A percentile compares a stretch with the other conserved stretches of the same genome.
These are phyloP conservation scores for Pyrenopolyporus hunteri DNA, from an alignment of 495 filamentous ascomycete genomes.

Conservation along the genomic window DNA sequence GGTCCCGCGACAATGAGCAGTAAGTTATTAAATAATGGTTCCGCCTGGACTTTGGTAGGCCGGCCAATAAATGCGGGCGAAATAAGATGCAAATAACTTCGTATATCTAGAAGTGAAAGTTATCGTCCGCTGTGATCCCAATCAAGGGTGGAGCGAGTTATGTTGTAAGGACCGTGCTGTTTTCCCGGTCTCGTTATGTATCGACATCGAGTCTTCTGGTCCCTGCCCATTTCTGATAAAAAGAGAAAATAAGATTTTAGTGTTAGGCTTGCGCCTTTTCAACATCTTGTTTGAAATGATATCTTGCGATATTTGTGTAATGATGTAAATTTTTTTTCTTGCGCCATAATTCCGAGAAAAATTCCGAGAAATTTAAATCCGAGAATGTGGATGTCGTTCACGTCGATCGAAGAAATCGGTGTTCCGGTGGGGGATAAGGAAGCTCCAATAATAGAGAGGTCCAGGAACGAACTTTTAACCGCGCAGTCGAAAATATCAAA, in stretches of 20 bases:
- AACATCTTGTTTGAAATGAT: slow-evolving; percentile 37
- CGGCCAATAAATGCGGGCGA: neutral
- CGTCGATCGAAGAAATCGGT: neutral
- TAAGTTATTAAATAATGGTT: slow-evolving; percentile 29
- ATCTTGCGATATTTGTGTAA: slow-evolving; percentile 26
- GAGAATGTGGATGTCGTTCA: slow-evolving; percentile 14
- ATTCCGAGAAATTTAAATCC: slow-evolving; percentile 1
- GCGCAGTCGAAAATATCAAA: neutral
- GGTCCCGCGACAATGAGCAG: slow-evolving; percentile 31
- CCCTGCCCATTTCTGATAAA: slow-evolving; percentile 29
- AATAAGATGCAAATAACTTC: slow-evolving; percentile 13
- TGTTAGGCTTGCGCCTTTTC: slow-evolving; percentile 40
- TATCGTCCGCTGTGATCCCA: slow-evolving; percentile 4
- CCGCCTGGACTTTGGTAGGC: neutral
- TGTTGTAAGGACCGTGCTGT: slow-evolving; percentile 27
- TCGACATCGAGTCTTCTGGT: slow-evolving; percentile 30
- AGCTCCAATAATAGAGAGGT: neutral
- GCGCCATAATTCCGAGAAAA: slow-evolving; percentile 3
- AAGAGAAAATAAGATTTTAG: slow-evolving; percentile 30
- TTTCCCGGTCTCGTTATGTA: slow-evolving; percentile 33
- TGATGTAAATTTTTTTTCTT: slow-evolving; percentile 8
- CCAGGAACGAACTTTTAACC: neutral
- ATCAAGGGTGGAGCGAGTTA: slow-evolving; percentile 14
- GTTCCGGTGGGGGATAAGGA: neutral
- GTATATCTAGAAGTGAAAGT: slow-evolving; percentile 28